Conservation (phyloP, 140 eudicot genomes). For the Stevia rebaudiana region DNA sequence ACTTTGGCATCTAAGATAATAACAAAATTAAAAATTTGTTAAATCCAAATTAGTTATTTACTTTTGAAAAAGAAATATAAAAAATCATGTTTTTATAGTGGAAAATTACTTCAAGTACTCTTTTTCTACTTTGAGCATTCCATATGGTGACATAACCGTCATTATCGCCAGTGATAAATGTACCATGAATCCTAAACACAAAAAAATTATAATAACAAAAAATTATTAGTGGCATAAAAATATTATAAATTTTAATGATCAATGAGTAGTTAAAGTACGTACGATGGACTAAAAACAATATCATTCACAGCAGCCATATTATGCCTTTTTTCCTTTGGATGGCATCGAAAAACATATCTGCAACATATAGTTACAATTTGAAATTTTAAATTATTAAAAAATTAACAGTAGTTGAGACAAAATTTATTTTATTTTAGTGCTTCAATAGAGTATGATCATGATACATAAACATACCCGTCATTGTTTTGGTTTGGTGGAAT, state of each 20-base stretch:
- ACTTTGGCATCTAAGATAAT: conserved; percentile 59
- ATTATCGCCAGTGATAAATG: conserved; percentile 74
- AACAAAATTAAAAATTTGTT: background rate
- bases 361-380: conserved; percentile 6
- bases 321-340: conserved; percentile 55
- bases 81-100: background rate
- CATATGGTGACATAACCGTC: conserved; percentile 80
- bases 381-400: background rate
- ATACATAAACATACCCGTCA: conserved; percentile 51
- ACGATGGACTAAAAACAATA: conserved; percentile 80
- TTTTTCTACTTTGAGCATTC: conserved; percentile 72
- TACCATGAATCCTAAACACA: conserved; percentile 43
- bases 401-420: conserved; percentile 1
- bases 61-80: background rate
- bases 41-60: background rate
- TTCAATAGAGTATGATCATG: conserved; percentile 1
- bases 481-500: conserved; percentile 34
- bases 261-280: conserved; percentile 28
- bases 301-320: conserved; percentile 78
- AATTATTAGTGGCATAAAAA: conserved; percentile 11
- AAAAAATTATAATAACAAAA: conserved; percentile 9
- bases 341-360: conserved; percentile 84
- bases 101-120: conserved; percentile 58
- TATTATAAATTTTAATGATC: background rate
- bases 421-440: conserved; percentile 5